phyloP scores from a whole-genome alignment of 345 rosid species.

The Melastoma malabathricum region DNA sequence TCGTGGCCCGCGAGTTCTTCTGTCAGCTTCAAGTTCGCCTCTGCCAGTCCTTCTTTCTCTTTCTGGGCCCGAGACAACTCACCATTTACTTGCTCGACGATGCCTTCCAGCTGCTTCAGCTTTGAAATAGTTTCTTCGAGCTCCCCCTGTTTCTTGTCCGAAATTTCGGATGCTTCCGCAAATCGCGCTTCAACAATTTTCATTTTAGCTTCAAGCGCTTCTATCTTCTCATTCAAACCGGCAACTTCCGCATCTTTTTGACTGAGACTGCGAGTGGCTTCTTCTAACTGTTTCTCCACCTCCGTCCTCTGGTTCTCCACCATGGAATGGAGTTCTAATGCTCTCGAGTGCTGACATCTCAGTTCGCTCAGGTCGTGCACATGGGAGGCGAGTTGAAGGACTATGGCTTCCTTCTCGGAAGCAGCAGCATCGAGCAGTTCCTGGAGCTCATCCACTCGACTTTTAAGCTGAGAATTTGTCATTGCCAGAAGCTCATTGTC shows the following conservation, averaged over 20 bases:
- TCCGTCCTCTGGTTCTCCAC: constrained; percentile 24
- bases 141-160: constrained; percentile 45
- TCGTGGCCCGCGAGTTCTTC: constrained; percentile 57
- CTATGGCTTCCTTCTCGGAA: constrained; percentile 55
- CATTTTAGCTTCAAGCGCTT: constrained; percentile 40
- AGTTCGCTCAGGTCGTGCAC: constrained; percentile 28
- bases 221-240: constrained; percentile 49
- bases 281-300: constrained; percentile 35
- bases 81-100: constrained; percentile 45
- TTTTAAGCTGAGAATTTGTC: constrained; percentile 74
- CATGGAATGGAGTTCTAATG: constrained; percentile 35
- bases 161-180: constrained; percentile 36
- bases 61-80: constrained; percentile 51
- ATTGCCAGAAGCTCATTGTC: constrained; percentile 58
- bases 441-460: constrained; percentile 61
- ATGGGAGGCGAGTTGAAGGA: constrained; percentile 44
- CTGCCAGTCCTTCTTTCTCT: constrained; percentile 65
- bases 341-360: constrained; percentile 42
- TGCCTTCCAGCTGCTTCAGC: constrained; percentile 44
- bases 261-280: constrained; percentile 33
- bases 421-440: constrained; percentile 36
- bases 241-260: constrained; percentile 44
- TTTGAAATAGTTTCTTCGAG: constrained; percentile 49
- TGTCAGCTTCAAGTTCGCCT: constrained; percentile 60
- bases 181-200: constrained; percentile 40